These are phyloP conservation scores for Dendrobium nobile DNA, from an alignment of 106 monocot species.

Conservation along the genomic window DNA sequence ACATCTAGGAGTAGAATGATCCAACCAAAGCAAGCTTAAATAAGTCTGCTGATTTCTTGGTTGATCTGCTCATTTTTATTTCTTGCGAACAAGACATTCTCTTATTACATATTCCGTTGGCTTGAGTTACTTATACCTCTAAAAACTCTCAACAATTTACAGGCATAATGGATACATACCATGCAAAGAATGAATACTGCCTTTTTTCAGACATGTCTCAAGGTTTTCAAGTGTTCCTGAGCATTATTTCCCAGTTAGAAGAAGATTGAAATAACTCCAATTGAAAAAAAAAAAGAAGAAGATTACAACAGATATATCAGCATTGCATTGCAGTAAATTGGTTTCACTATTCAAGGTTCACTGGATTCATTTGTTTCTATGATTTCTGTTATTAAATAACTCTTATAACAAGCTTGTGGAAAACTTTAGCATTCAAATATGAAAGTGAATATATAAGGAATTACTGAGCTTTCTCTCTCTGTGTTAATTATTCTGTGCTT, in stretches of 20 bases:
- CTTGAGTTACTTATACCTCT: not conserved
- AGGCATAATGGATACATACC: constrained; percentile 93
- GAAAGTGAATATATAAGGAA: too few species aligned
- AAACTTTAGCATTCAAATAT: too few species aligned
- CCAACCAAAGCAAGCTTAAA: too few species aligned
- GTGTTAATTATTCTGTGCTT: too few species aligned
- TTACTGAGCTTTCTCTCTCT: too few species aligned
- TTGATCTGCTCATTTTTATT: not conserved
- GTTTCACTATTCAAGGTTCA: not conserved
- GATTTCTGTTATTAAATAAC: too few species aligned
- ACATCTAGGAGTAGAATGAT: too few species aligned
- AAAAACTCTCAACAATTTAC: constrained; percentile 5
- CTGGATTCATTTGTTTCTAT: too few species aligned
- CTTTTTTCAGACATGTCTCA: constrained; percentile 91
- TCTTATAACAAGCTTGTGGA: too few species aligned
- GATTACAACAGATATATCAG: not conserved
- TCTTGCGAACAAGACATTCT: not conserved
- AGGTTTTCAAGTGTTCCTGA: constrained; percentile 82
- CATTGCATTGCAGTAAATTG: too few species aligned
- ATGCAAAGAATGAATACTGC: constrained; percentile 94
- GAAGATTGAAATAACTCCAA: constrained; percentile 17
- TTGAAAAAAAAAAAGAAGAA: not conserved
- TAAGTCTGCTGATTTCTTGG: too few species aligned
- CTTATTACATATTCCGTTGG: not conserved
- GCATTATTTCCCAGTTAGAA: constrained; percentile 90